phyloP scores from a whole-genome alignment of 495 filamentous ascomycete species.

The Astrothelium subdiscretum region DNA sequence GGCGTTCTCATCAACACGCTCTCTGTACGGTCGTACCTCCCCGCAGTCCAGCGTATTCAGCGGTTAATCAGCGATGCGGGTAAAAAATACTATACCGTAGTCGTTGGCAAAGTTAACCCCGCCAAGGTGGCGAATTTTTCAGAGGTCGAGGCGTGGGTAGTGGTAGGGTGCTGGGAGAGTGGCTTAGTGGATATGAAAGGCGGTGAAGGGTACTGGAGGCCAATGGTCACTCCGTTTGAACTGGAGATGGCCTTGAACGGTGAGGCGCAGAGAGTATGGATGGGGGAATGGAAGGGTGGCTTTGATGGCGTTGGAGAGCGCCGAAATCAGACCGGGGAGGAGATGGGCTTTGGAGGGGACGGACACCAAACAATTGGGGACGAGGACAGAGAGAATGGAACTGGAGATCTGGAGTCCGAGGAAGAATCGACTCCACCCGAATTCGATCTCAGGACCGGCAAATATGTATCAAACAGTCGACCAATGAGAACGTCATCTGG shows the following conservation, averaged over 20 bases:
- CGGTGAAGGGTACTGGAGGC: constrained; percentile 72
- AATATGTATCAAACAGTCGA: constrained; percentile 69
- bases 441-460: constrained; percentile 82
- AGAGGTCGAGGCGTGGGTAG: constrained; percentile 92
- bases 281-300: constrained; percentile 34
- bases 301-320: constrained; percentile 25
- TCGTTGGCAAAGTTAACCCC: constrained; percentile 91
- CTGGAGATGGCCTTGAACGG: constrained; percentile 58
- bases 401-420: constrained; percentile 43
- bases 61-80: constrained; percentile 58
- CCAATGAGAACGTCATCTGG: constrained; percentile 45
- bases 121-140: constrained; percentile 94
- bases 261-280: constrained; percentile 51
- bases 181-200: constrained; percentile 52
- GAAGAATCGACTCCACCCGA: constrained; percentile 68
- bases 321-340: constrained; percentile 11
- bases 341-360: constrained; percentile 13
- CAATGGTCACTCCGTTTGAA: constrained; percentile 88
- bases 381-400: constrained; percentile 25
- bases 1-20: constrained; percentile 94
- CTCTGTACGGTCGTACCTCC: constrained; percentile 78
- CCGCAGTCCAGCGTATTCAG: constrained; percentile 62
- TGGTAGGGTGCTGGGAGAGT: constrained; percentile 97
- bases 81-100: constrained; percentile 91
- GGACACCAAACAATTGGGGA: constrained; percentile 3